Evolutionary conservation across 768 basidiomycete genomes (phyloP), one percentile per base, ranked within the genome.

Genomic region (Coprinellus micaceus): DNA sequence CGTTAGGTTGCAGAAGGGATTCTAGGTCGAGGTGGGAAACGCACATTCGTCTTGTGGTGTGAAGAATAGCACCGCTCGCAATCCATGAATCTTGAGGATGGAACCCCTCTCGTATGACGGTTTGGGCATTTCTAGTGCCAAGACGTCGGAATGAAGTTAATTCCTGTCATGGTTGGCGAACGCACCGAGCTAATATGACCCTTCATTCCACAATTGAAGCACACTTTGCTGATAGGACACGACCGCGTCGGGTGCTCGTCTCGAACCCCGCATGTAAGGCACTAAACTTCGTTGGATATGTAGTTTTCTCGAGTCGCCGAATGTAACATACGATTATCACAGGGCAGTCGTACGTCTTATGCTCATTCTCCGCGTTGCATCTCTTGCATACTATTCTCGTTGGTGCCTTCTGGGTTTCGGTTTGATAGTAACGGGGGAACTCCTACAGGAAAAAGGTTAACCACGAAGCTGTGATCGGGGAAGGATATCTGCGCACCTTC

Each of bases 141-240:
- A 17, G 53, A 45, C 52, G n/a, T 63, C 37, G 25, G 45, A n/a
- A 52, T 13, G 47, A 26, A 33, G 53, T 26, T 40, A 29, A 40
- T 25, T 21, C 9, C 15, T 44, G 24, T 24, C 4, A 17, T 28
- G 15, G 28, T 33, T n/a, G 15, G 39, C 33, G 2, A 12, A 68
- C 79, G 48, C 61, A 89, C 90, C 55, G 73, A 77, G 60, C 80
- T 88, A 53, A 91, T 81, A 64, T 91, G 90, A 1, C 91, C 91
- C 66, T 88, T 89, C 88, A 90, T 89, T 15, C 88, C 88, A 62
- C 91, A 93, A 2, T 76, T 79, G 63, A 83, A 92, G 64, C 91
- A 93, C 0, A 80, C 84, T 69, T 91, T 91, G 69, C 83, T 85
- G 58, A 90, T 86, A 2, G 90, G 89, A 69, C 90, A 93, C 50